These are phyloP conservation scores for Neurospora sp. DNA, from an alignment of 495 filamentous ascomycete genomes.

Conservation along the genomic window DNA sequence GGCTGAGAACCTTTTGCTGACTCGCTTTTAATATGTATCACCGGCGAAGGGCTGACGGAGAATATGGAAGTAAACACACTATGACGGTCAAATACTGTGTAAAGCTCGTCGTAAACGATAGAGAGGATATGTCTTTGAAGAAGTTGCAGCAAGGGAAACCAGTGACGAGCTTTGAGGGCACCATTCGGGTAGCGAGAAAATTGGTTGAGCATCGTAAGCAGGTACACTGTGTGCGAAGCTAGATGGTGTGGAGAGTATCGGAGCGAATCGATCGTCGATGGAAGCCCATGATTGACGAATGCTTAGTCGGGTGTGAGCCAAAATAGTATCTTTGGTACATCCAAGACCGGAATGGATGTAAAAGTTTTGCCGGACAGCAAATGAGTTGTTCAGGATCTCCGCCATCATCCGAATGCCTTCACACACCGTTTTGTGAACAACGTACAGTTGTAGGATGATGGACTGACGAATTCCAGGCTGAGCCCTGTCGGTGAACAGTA, in stretches of 20 bases:
- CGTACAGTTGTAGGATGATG: not conserved
- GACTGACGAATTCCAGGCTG: not conserved
- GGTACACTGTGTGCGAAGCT: not conserved
- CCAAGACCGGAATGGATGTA: not conserved
- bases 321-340: not conserved
- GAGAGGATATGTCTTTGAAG: not conserved
- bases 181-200: not conserved
- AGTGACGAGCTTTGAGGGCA: not conserved
- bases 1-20: not conserved
- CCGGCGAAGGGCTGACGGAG: not conserved
- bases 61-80: not conserved
- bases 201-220: not conserved
- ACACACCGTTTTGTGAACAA: not conserved
- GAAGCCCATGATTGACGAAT: not conserved
- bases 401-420: not conserved
- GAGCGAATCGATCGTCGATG: not conserved
- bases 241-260: not conserved
- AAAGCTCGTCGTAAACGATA: not conserved
- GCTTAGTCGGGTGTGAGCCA: not conserved
- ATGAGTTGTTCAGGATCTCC: not conserved
- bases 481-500: not conserved
- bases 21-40: not conserved
- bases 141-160: not conserved
- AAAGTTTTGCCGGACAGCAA: not conserved
- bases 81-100: not conserved